These are phyloP conservation scores for Saturnispora bothae DNA, from an alignment of 805 yeast species.

Conservation along the genomic window DNA sequence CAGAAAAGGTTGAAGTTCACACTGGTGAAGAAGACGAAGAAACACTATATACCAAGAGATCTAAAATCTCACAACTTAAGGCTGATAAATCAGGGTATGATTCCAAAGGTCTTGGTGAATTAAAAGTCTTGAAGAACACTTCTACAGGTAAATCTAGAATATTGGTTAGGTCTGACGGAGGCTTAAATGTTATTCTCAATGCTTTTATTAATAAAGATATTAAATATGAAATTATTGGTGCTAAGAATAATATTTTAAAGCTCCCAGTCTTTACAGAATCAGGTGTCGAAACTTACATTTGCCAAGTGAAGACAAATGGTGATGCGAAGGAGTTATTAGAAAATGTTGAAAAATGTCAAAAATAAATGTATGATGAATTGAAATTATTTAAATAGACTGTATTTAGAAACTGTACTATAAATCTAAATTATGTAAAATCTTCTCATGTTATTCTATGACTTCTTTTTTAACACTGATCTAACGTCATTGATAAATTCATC, in stretches of 20 bases:
- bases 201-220: conserved; percentile 47
- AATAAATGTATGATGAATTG: neutral
- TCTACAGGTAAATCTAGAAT: conserved; percentile 56
- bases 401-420: too few relatives aligned
- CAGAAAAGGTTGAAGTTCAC: conserved; percentile 42
- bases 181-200: conserved; percentile 69
- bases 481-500: conserved; percentile 37
- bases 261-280: conserved; percentile 51
- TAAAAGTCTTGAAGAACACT: conserved; percentile 57
- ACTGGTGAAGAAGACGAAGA: conserved; percentile 87
- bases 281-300: conserved; percentile 57
- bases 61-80: conserved; percentile 58
- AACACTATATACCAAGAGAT: conserved; percentile 48
- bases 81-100: conserved; percentile 44
- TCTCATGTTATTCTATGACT: neutral
- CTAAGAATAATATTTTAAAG: conserved; percentile 51
- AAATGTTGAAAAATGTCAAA: conserved; percentile 19
- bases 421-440: too few relatives aligned
- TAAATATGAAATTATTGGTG: conserved; percentile 48
- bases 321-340: conserved; percentile 49
- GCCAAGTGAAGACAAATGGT: conserved; percentile 65
- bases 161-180: conserved; percentile 81
- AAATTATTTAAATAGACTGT: neutral
- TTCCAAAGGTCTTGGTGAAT: conserved; percentile 70
- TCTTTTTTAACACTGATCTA: conserved; percentile 28